phyloP scores from a whole-genome alignment of 345 rosid species.

The Viola odorata region DNA sequence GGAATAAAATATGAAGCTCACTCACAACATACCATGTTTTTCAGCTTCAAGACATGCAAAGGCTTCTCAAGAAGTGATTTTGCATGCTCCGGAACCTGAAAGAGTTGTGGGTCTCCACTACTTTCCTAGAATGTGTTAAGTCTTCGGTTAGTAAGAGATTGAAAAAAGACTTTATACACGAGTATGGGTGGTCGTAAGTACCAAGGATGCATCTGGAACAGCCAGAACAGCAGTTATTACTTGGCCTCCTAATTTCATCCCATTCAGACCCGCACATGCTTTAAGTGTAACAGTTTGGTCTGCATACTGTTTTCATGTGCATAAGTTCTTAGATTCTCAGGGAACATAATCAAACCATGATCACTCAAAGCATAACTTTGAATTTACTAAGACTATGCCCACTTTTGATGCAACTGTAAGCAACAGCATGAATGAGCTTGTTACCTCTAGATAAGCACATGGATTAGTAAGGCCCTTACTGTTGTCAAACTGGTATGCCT shows the following conservation, averaged over 20 bases:
- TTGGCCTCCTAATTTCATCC: slow-evolving; percentile 88
- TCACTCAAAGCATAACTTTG: neutral
- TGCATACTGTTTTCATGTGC: slow-evolving; percentile 41
- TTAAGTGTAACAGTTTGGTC: slow-evolving; percentile 62
- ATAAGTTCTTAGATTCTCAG: slow-evolving; percentile 7
- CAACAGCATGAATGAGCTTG: slow-evolving; percentile 14
- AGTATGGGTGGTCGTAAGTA: slow-evolving; percentile 27
- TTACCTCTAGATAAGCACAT: slow-evolving; percentile 84
- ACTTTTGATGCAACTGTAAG: slow-evolving; percentile 9
- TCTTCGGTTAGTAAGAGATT: slow-evolving; percentile 23
- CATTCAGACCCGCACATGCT: slow-evolving; percentile 89
- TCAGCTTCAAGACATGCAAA: slow-evolving; percentile 66
- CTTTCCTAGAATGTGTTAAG: slow-evolving; percentile 35
- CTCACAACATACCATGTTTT: slow-evolving; percentile 66
- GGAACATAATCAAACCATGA: slow-evolving; percentile 4
- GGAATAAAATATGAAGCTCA: neutral
- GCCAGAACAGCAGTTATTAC: slow-evolving; percentile 75
- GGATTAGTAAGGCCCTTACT: slow-evolving; percentile 29
- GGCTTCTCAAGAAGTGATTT: slow-evolving; percentile 81
- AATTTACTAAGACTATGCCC: neutral
- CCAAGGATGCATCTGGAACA: slow-evolving; percentile 42
- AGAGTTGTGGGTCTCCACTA: slow-evolving; percentile 37
- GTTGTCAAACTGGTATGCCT: slow-evolving; percentile 55
- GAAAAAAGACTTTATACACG: slow-evolving; percentile 4
- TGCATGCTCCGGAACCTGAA: slow-evolving; percentile 63